Evolutionary conservation across 2,329 filamentous ascomycete genomes (phyloP).

Genomic region (Pseudocercospora macadamiae): DNA sequence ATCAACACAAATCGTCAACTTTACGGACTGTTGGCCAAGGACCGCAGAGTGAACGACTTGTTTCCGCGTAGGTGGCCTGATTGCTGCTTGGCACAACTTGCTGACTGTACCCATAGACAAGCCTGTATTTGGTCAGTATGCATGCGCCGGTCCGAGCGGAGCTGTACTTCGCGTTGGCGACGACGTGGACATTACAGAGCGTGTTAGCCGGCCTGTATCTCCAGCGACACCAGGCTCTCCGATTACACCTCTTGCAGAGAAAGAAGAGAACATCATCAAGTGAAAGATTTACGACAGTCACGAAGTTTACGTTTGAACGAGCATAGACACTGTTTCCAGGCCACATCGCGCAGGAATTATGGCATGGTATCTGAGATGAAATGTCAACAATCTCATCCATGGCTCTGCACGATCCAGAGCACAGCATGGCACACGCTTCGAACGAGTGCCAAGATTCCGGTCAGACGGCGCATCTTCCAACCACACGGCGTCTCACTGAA

Average conservation of each 20-base stretch:
- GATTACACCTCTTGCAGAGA: slow-evolving; percentile 19
- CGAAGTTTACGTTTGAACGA: not conserved
- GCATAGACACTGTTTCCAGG: not conserved
- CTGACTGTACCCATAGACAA: slow-evolving; percentile 30
- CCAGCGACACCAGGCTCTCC: slow-evolving; percentile 48
- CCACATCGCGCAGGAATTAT: no score
- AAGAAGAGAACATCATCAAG: not conserved
- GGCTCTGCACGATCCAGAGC: no score
- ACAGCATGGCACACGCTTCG: no score
- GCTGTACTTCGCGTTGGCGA: slow-evolving; percentile 38
- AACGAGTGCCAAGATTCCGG: no score
- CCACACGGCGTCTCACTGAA: no score
- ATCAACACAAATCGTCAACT: slow-evolving; percentile 38
- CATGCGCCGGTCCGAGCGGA: slow-evolving; percentile 39
- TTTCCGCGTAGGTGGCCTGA: slow-evolving; percentile 32
- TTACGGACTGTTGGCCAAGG: slow-evolving; percentile 38
- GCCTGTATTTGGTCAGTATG: slow-evolving; percentile 41
- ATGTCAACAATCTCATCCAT: no score
- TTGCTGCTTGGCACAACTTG: not conserved
- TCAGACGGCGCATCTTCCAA: no score
- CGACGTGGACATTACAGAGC: slow-evolving; percentile 36
- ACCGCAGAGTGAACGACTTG: slow-evolving; percentile 37
- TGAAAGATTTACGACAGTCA: not conserved
- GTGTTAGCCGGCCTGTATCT: slow-evolving; percentile 23
- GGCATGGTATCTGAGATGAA: no score